These are phyloP conservation scores for Quercus aquifolioides DNA, from an alignment of 306 rosid species.

Conservation along the genomic window DNA sequence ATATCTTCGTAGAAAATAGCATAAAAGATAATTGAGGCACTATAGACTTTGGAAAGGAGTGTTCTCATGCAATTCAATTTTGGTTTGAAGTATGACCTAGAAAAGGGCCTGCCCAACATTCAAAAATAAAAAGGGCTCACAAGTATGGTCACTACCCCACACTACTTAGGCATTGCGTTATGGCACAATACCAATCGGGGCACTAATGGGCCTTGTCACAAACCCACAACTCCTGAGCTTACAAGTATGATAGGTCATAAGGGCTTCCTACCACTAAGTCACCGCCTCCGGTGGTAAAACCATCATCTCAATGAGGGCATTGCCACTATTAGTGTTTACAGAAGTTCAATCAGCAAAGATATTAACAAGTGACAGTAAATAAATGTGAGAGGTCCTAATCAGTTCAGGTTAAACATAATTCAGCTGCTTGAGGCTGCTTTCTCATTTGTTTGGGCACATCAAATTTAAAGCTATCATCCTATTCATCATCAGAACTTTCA, in stretches of 20 bases:
- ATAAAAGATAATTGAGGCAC: too few species aligned
- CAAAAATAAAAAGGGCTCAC: too few species aligned
- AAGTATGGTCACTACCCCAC: too few species aligned
- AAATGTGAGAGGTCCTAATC: background rate
- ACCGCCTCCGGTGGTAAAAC: background rate
- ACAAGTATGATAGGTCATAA: too few species aligned
- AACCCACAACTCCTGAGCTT: too few species aligned
- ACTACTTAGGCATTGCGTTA: too few species aligned
- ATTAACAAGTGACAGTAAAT: background rate
- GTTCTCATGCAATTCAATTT: background rate
- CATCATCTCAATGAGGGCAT: background rate
- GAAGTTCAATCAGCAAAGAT: background rate
- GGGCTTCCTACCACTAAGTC: too few species aligned
- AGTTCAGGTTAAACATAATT: slow-evolving; percentile 1
- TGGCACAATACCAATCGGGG: too few species aligned
- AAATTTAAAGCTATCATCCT: slow-evolving; percentile 38
- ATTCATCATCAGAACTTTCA: slow-evolving; percentile 44
- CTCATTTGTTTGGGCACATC: background rate
- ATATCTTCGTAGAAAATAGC: too few species aligned
- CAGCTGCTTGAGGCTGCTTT: slow-evolving; percentile 49
- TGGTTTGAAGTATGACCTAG: background rate
- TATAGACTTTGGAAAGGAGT: background rate
- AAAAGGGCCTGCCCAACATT: background rate
- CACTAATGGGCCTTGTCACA: too few species aligned
- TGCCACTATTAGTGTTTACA: slow-evolving; percentile 1